Evolutionary conservation across 2,329 filamentous ascomycete genomes (phyloP).

Genomic region (Orbilia javanica): DNA sequence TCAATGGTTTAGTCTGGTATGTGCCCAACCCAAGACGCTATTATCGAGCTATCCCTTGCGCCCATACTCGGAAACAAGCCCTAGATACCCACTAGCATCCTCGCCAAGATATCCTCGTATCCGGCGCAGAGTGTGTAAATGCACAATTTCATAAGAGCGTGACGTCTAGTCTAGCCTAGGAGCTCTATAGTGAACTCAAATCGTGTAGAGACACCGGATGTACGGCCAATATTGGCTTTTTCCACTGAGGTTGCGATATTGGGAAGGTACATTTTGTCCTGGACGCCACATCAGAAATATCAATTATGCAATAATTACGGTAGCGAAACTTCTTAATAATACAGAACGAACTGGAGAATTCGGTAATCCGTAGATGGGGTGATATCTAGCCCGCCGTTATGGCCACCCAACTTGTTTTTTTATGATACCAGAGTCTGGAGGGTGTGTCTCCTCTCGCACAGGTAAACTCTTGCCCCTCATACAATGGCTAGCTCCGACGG

Average conservation of each 20-base stretch:
- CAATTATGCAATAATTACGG: slow-evolving; percentile 26
- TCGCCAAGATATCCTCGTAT: background rate
- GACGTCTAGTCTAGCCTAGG: background rate
- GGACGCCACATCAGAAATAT: background rate
- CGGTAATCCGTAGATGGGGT: background rate
- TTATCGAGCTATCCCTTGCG: background rate
- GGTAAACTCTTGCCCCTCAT: background rate
- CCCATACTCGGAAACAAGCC: background rate
- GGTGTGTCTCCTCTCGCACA: background rate
- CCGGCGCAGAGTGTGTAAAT: too few relatives aligned
- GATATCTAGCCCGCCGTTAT: background rate
- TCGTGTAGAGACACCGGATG: background rate
- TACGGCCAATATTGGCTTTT: background rate
- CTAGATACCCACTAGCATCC: background rate
- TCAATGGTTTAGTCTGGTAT: background rate
- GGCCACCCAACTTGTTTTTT: background rate
- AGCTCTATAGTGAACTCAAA: background rate
- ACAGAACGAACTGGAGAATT: background rate
- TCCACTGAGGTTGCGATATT: slow-evolving; percentile 25
- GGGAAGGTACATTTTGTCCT: slow-evolving; percentile 23
- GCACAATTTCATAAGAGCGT: background rate
- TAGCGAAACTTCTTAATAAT: background rate
- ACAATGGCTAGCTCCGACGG: background rate
- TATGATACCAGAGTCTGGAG: background rate
- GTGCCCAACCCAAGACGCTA: background rate